Percentiles rank a stretch among this genome's conserved stretches.
Evolutionary conservation across 345 rosid genomes (phyloP).

Genomic region (Pugionium cornutum): DNA sequence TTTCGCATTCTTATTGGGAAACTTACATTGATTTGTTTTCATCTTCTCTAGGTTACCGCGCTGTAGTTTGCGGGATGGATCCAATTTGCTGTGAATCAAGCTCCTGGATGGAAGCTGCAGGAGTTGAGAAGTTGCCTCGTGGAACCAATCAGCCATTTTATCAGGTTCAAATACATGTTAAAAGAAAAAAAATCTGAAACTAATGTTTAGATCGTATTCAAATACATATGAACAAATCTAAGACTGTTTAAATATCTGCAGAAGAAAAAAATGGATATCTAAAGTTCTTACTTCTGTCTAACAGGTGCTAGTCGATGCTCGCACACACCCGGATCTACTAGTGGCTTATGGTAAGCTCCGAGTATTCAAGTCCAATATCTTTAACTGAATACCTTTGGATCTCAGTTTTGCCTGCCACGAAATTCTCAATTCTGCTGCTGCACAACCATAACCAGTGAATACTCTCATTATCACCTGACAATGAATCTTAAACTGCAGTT

Average conservation of each 20-base stretch:
- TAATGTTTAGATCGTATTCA: constrained; percentile 1
- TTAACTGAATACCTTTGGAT: not conserved
- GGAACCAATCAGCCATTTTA: constrained; percentile 91
- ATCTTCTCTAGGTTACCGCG: constrained; percentile 62
- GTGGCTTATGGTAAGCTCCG: constrained; percentile 77
- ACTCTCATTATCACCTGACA: constrained; percentile 4
- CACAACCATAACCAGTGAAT: constrained; percentile 3
- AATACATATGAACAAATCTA: constrained; percentile 8
- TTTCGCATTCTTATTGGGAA: constrained; percentile 1
- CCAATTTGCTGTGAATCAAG: constrained; percentile 86
- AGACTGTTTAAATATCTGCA: not conserved
- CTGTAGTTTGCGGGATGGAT: constrained; percentile 94
- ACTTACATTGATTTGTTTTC: not conserved
- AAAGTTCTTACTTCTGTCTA: constrained; percentile 24
- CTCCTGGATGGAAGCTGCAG: constrained; percentile 88
- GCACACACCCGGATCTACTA: constrained; percentile 67
- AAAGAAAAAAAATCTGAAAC: not conserved
- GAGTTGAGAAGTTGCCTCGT: constrained; percentile 67
- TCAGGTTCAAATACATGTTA: constrained; percentile 55
- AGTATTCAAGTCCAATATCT: not conserved
- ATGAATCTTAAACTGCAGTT: constrained; percentile 53
- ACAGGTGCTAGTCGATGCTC: constrained; percentile 82
- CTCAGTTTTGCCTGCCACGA: not conserved
- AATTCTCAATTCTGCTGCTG: not conserved
- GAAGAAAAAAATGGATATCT: constrained; percentile 14